phyloP scores from a whole-genome alignment of 2,329 filamentous ascomycete genomes.

The Didymella exigua region DNA sequence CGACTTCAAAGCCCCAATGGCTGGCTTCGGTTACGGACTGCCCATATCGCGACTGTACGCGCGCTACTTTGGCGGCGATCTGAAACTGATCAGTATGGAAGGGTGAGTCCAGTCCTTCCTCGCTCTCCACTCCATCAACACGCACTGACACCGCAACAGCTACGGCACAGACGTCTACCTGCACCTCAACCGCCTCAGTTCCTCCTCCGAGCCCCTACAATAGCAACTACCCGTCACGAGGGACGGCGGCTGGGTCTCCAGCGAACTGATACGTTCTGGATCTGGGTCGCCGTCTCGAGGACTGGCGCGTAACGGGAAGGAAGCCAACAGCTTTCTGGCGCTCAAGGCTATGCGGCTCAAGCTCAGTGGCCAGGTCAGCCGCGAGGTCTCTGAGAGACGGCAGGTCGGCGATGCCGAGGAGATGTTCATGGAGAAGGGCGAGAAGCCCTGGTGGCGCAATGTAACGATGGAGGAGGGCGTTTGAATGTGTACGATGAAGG shows the following conservation, averaged over 20 bases:
- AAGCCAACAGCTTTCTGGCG: slow-evolving; percentile 49
- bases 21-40: slow-evolving; percentile 96
- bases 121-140: slow-evolving; percentile 16
- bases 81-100: slow-evolving; percentile 99
- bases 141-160: slow-evolving; percentile 53
- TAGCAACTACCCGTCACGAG: slow-evolving; percentile 89
- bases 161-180: slow-evolving; percentile 99
- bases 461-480: slow-evolving; percentile 57
- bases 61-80: slow-evolving; percentile 93
- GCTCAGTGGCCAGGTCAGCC: slow-evolving; percentile 59
- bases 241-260: slow-evolving; percentile 61
- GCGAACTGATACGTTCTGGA: slow-evolving; percentile 37
- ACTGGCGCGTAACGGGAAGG: slow-evolving; percentile 57
- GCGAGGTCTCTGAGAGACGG: slow-evolving; percentile 81
- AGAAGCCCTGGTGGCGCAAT: slow-evolving; percentile 55
- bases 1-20: slow-evolving; percentile 99
- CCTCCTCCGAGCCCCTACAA: slow-evolving; percentile 94
- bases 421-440: slow-evolving; percentile 60
- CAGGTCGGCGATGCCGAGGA: slow-evolving; percentile 89
- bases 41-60: slow-evolving; percentile 95
- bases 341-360: slow-evolving; percentile 68
- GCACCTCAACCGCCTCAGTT: slow-evolving; percentile 93
- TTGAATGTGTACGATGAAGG: slow-evolving; percentile 26
- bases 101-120: slow-evolving; percentile 67
- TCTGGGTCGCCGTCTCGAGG: slow-evolving; percentile 53